Conservation (phyloP, 306 rosid genomes). For the Leucaena leucocephala region DNA sequence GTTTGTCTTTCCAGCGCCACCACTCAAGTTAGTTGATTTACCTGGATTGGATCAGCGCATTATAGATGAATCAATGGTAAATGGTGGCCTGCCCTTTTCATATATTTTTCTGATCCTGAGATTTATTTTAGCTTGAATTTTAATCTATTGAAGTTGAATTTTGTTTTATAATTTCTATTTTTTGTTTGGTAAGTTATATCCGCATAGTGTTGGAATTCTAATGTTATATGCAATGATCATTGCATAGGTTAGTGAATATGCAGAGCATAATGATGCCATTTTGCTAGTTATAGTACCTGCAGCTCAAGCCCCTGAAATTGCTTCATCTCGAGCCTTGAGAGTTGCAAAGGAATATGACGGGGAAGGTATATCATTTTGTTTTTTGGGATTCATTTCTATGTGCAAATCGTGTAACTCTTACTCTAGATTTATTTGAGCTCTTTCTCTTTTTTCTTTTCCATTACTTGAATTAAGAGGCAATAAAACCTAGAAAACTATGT, state of each 20-base stretch:
- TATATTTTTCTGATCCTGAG: not conserved
- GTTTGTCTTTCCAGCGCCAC: conserved; percentile 72
- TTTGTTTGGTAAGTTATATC: conserved; percentile 17
- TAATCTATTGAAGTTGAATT: not conserved
- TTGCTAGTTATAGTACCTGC: conserved; percentile 88
- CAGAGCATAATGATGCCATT: conserved; percentile 91
- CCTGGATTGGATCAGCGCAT: conserved; percentile 97
- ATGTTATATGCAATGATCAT: conserved; percentile 38
- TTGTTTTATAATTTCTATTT: not conserved
- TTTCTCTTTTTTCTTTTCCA: conserved; percentile 5
- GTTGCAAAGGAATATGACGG: conserved; percentile 81
- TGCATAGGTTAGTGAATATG: conserved; percentile 87
- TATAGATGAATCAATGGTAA: conserved; percentile 87
- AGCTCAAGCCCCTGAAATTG: conserved; percentile 86
- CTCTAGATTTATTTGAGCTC: conserved; percentile 17
- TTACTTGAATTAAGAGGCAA: conserved; percentile 33
- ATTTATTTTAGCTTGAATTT: not conserved
- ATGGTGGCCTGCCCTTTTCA: conserved; percentile 36
- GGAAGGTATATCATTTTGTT: conserved; percentile 63
- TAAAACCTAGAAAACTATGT: conserved; percentile 14
- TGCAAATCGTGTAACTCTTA: conserved; percentile 5
- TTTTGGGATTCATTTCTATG: conserved; percentile 8
- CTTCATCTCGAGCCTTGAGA: conserved; percentile 87
- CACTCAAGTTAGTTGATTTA: conserved; percentile 90
- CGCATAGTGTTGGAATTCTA: conserved; percentile 31